Conservation (phyloP, 139 green algal genomes). For the Micractinium conductrix region DNA sequence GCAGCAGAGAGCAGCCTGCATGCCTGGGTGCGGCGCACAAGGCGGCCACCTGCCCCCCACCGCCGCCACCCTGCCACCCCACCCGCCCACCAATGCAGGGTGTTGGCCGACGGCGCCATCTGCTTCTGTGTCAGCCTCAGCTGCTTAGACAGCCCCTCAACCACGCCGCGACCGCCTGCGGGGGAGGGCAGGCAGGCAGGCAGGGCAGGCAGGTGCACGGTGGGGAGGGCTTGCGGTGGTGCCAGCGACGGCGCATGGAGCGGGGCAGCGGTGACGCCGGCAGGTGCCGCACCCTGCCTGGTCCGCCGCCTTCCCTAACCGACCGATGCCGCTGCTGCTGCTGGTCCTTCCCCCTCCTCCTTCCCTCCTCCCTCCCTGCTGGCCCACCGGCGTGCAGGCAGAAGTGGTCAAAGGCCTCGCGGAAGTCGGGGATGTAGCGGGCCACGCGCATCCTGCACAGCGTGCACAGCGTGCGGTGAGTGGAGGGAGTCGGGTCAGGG, state of each 20-base stretch:
- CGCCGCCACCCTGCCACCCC: background rate
- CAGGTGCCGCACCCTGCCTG: background rate
- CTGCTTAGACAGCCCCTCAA: constrained; percentile 82
- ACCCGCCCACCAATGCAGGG: constrained; percentile 56
- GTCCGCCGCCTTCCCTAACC: too few species aligned
- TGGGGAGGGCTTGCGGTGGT: too few species aligned
- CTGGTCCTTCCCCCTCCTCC: background rate
- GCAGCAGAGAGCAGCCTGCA: too few species aligned
- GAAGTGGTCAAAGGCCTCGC: constrained; percentile 85
- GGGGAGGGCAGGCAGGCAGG: background rate
- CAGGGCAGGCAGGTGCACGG: background rate
- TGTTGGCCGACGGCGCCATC: constrained; percentile 60
- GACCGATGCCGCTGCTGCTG: background rate
- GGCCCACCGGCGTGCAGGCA: constrained; percentile 75
- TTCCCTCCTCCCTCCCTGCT: background rate
- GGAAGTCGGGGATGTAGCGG: constrained; percentile 85
- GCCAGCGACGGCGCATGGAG: background rate
- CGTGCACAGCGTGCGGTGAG: too few species aligned
- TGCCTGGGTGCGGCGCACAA: too few species aligned
- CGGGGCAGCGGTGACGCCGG: background rate
- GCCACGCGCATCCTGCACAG: constrained; percentile 36
- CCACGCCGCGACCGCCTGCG: constrained; percentile 76
- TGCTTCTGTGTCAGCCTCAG: constrained; percentile 60
- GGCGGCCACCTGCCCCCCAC: too few species aligned
- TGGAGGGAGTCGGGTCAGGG: too few species aligned